Base-by-base conservation (phyloP, 225 moss, liverwort and hornwort species). In the Thuidium tamariscinum region DNA sequence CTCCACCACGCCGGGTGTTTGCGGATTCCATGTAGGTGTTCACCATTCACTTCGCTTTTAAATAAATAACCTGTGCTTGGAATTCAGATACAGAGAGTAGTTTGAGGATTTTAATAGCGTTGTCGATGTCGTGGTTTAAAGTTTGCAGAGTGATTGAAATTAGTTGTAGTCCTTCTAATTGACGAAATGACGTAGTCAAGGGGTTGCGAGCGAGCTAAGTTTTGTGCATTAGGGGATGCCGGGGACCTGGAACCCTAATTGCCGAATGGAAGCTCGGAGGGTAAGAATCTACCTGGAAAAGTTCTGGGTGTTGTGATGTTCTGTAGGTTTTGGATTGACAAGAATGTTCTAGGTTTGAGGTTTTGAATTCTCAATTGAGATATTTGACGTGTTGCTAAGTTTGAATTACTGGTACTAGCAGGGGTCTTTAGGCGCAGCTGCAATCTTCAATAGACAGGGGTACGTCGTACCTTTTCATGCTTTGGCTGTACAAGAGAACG, bases 401-500 rank as follows among this genome's bases (percentile, higher is more conserved):
- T 80, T 85, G 61, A 42, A 54, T 76, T 72, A 29, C 39, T 89
- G 84, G 74, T 57, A 52, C 49, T 79, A 84, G 57, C 89, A 91
- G 88, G 87, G 88, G 29, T 57, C 66, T 62, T 68, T 82, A 64
- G 78, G 69, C 29, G 86, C 86, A 86, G 71, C 89, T 87, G 80
- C 82, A 70, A 34, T 74, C 20, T 83, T 71, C 25, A 44, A 37
- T 80, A 85, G 74, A 76, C 88, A 75, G 69, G 88, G 70, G 25
- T 70, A 46, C 88, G 83, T 60, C 57, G 84, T 80, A 84, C 64
- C 65, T 44, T 87, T 86, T 52, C 93, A 93, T 82, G 89, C 91
- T 80, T 76, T 91, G 59, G 91, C 91, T 56, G 86, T 89, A 44
- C 85, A 85, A 44, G 92, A 91, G 73, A 89, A 87, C 56, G 93